These are phyloP conservation scores for Calonectria henricotiae DNA, from an alignment of 2,329 filamentous ascomycete species.

Conservation along the genomic window DNA sequence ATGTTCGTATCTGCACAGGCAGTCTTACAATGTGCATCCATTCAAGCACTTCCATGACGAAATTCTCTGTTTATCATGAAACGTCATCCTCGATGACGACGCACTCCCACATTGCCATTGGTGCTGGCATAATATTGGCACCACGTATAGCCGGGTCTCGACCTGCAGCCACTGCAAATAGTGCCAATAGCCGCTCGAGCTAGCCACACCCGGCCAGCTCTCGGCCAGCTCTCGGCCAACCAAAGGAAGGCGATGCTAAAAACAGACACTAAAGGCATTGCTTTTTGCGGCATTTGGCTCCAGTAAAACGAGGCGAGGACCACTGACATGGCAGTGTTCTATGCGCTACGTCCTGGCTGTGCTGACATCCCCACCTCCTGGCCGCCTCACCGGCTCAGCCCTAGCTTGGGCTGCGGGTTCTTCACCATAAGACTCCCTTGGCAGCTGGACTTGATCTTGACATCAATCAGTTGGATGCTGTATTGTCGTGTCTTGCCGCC, in stretches of 20 bases:
- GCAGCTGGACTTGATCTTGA: background rate
- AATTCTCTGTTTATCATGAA: background rate
- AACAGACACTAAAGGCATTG: constrained; percentile 8
- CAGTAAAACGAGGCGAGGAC: background rate
- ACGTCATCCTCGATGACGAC: background rate
- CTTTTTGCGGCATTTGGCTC: background rate
- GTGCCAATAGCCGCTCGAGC: background rate
- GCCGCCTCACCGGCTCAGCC: constrained; percentile 16
- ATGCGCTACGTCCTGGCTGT: constrained; percentile 5
- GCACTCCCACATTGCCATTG: background rate
- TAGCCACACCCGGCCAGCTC: background rate
- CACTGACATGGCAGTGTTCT: constrained; percentile 11
- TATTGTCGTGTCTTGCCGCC: background rate
- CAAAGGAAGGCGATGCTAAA: background rate
- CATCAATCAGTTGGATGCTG: background rate
- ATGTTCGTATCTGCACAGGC: too few species aligned
- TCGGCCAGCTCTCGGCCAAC: background rate
- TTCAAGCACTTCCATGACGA: background rate
- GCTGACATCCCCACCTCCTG: background rate
- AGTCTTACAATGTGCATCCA: background rate
- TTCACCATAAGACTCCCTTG: constrained; percentile 1
- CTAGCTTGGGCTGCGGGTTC: background rate
- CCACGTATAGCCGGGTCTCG: constrained; percentile 4
- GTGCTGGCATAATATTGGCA: background rate
- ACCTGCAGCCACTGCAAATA: constrained; percentile 4